These are phyloP conservation scores for Arachnomyces sp. DNA, from an alignment of 2,329 filamentous ascomycete species.

Conservation along the genomic window DNA sequence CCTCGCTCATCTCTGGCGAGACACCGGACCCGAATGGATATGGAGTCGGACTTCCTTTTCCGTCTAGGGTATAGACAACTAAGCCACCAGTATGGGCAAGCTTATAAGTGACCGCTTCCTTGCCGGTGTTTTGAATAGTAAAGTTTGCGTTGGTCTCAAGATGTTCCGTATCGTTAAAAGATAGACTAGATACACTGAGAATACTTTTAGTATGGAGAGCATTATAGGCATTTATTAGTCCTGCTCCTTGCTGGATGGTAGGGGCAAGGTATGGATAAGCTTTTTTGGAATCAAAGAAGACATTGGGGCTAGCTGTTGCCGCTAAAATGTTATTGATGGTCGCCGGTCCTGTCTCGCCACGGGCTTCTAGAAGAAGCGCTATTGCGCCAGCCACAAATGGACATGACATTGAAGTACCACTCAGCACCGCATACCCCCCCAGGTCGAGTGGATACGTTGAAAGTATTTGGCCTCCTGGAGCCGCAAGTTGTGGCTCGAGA, in stretches of 20 bases:
- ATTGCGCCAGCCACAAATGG: constrained; percentile 48
- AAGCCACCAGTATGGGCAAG: constrained; percentile 45
- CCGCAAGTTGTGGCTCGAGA: constrained; percentile 46
- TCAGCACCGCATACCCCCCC: constrained; percentile 44
- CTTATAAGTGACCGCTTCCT: constrained; percentile 43
- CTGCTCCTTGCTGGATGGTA: constrained; percentile 54
- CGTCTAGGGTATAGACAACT: constrained; percentile 46
- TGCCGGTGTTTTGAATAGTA: constrained; percentile 49
- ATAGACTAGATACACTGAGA: constrained; percentile 50
- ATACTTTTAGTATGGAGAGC: constrained; percentile 49
- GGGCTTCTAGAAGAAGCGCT: constrained; percentile 22
- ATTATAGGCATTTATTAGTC: constrained; percentile 54
- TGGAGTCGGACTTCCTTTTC: constrained; percentile 6
- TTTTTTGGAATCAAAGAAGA: constrained; percentile 22
- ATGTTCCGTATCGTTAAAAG: constrained; percentile 59
- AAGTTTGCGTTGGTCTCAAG: constrained; percentile 45
- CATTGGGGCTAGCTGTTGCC: constrained; percentile 16
- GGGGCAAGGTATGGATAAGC: constrained; percentile 33
- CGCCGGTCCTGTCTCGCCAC: constrained; percentile 19
- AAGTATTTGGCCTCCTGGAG: constrained; percentile 50
- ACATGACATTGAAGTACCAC: constrained; percentile 54
- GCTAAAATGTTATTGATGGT: constrained; percentile 20
- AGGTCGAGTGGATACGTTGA: constrained; percentile 47
- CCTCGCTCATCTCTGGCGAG: constrained; percentile 8
- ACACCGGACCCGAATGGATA: neutral